phyloP scores from a whole-genome alignment of 2,329 filamentous ascomycete species.

The Colletotrichum falcatum region DNA sequence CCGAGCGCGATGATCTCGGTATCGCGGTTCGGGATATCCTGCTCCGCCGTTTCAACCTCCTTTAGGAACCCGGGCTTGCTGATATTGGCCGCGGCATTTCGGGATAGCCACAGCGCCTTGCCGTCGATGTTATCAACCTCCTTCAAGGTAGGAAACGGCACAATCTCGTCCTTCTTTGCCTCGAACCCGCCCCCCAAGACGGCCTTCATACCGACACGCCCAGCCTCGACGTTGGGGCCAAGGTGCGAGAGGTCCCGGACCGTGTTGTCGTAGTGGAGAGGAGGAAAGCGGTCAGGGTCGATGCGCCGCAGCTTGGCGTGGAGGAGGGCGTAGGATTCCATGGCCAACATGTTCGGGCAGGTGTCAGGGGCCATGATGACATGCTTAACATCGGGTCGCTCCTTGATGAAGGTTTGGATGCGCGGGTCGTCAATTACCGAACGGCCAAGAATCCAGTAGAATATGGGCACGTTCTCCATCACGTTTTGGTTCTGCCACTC shows the following conservation, averaged over 20 bases:
- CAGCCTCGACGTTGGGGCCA: slow-evolving; percentile 51
- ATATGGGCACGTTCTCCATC: slow-evolving; percentile 73
- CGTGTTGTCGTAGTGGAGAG: slow-evolving; percentile 75
- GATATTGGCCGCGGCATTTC: slow-evolving; percentile 57
- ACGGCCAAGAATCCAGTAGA: slow-evolving; percentile 86
- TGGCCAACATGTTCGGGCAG: slow-evolving; percentile 79
- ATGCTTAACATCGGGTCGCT: slow-evolving; percentile 74
- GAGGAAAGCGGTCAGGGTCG: slow-evolving; percentile 78
- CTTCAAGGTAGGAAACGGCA: slow-evolving; percentile 55
- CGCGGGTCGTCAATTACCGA: slow-evolving; percentile 72
- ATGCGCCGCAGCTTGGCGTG: slow-evolving; percentile 77
- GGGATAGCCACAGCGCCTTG: slow-evolving; percentile 65
- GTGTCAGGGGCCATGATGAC: slow-evolving; percentile 80
- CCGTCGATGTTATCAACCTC: slow-evolving; percentile 55
- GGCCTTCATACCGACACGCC: slow-evolving; percentile 58
- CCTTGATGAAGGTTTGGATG: slow-evolving; percentile 77
- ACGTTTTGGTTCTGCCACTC: slow-evolving; percentile 78
- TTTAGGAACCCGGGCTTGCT: slow-evolving; percentile 59
- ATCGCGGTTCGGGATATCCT: slow-evolving; percentile 78
- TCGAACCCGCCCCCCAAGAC: slow-evolving; percentile 61
- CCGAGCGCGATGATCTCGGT: slow-evolving; percentile 88
- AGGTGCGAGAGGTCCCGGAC: slow-evolving; percentile 41
- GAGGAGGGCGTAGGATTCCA: slow-evolving; percentile 75
- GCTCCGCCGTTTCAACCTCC: slow-evolving; percentile 64
- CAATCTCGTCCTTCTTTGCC: slow-evolving; percentile 59